phyloP scores from a whole-genome alignment of 768 basidiomycete species.

The Boletus sp. region DNA sequence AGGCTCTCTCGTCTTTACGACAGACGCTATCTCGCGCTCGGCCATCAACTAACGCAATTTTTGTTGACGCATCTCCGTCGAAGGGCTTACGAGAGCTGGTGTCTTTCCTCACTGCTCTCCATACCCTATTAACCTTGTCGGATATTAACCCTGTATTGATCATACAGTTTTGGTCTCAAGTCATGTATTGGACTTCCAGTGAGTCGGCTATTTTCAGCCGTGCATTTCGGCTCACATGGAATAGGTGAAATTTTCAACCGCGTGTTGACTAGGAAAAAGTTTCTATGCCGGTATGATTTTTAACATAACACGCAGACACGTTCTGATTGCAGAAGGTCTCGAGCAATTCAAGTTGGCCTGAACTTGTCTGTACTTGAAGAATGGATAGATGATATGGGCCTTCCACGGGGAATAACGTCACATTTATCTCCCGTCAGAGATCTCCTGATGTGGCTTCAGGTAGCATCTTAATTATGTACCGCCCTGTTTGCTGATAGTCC shows the following conservation, averaged over 20 bases:
- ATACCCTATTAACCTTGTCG: constrained; percentile 78
- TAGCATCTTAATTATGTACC: constrained; percentile 24
- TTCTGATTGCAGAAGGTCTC: constrained; percentile 44
- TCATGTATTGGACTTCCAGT: constrained; percentile 99
- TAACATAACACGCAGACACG: neutral
- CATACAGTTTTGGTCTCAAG: constrained; percentile 92
- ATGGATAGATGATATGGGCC: constrained; percentile 79
- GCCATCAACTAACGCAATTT: constrained; percentile 49
- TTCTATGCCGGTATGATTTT: constrained; percentile 72
- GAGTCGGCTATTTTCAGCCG: constrained; percentile 32
- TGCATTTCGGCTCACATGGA: constrained; percentile 8
- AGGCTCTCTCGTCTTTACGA: constrained; percentile 62
- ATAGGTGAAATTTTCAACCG: constrained; percentile 84
- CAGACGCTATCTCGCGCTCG: constrained; percentile 59
- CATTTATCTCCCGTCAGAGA: constrained; percentile 87
- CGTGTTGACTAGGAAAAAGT: constrained; percentile 87
- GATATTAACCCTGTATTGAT: constrained; percentile 87
- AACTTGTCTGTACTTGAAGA: constrained; percentile 86
- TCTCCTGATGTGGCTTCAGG: constrained; percentile 83
- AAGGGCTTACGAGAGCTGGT: constrained; percentile 58
- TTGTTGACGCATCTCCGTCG: constrained; percentile 42
- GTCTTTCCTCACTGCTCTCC: constrained; percentile 78
- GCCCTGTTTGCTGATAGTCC: neutral
- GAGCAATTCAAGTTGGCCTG: constrained; percentile 86
- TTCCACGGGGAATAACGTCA: constrained; percentile 72